Percentiles rank a stretch among this genome's conserved stretches.
Evolutionary conservation across 2,329 filamentous ascomycete species (phyloP).

Genomic region (Colletotrichum neosansevieriae): DNA sequence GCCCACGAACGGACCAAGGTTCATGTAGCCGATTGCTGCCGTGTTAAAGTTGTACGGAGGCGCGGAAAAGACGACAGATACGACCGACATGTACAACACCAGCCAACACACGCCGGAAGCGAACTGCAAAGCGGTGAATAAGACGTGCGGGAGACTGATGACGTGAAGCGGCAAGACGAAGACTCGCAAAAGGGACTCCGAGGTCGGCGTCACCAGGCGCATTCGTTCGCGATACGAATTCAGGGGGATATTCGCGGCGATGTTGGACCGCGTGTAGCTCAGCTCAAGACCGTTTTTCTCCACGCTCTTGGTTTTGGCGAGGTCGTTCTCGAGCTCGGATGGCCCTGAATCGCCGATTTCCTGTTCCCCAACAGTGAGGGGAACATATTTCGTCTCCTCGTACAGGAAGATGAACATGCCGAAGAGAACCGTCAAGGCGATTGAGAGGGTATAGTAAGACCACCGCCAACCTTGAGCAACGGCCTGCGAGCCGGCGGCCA

Average conservation of each 20-base stretch:
- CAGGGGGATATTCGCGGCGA: slow-evolving; percentile 15
- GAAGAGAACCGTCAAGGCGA: slow-evolving; percentile 43
- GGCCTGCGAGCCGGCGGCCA: slow-evolving; percentile 45
- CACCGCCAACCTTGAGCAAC: slow-evolving; percentile 47
- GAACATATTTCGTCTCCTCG: slow-evolving; percentile 49
- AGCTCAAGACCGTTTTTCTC: slow-evolving; percentile 7
- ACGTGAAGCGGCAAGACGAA: slow-evolving; percentile 38
- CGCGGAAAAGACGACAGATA: slow-evolving; percentile 48
- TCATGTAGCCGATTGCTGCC: slow-evolving; percentile 44
- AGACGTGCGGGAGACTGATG: slow-evolving; percentile 47
- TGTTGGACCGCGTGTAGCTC: slow-evolving; percentile 11
- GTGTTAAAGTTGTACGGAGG: slow-evolving; percentile 48
- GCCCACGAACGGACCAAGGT: slow-evolving; percentile 50
- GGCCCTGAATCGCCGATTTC: slow-evolving; percentile 26
- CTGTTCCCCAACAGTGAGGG: slow-evolving; percentile 27
- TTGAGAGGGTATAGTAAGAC: slow-evolving; percentile 47
- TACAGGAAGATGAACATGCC: slow-evolving; percentile 43
- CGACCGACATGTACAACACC: slow-evolving; percentile 49
- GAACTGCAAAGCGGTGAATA: slow-evolving; percentile 55
- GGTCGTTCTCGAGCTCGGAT: not conserved
- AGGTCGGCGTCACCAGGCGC: slow-evolving; percentile 42
- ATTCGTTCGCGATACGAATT: slow-evolving; percentile 42
- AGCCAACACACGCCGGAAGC: slow-evolving; percentile 53
- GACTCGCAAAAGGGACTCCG: slow-evolving; percentile 36
- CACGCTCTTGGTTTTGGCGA: slow-evolving; percentile 3